Evolutionary conservation across 2,329 filamentous ascomycete genomes (phyloP).

Genomic region (Venturia effusa): DNA sequence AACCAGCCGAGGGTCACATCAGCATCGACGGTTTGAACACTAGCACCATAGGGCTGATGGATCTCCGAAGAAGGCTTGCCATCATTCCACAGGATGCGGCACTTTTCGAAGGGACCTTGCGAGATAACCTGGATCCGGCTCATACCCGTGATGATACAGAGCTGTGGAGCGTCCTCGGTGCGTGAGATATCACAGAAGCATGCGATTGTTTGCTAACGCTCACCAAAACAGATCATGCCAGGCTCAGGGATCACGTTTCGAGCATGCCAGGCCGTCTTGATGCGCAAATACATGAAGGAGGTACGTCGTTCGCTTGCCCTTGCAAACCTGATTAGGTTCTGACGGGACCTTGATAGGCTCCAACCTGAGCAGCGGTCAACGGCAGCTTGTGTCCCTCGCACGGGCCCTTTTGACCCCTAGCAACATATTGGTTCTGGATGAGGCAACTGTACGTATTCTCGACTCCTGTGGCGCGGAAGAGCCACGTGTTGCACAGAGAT

Average conservation of each 20-base stretch:
- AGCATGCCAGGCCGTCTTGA: constrained; percentile 85
- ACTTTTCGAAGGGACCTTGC: constrained; percentile 83
- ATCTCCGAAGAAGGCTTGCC: constrained; percentile 77
- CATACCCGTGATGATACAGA: constrained; percentile 96
- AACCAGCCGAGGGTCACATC: constrained; percentile 71
- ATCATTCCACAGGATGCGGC: constrained; percentile 98
- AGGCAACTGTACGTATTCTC: constrained; percentile 65
- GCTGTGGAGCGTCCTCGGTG: constrained; percentile 88
- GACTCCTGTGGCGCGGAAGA: background rate
- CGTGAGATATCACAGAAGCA: constrained; percentile 25
- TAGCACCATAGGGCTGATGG: constrained; percentile 77
- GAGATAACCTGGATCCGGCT: constrained; percentile 91
- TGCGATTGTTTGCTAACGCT: background rate
- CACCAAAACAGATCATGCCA: constrained; percentile 64
- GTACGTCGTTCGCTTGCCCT: constrained; percentile 40
- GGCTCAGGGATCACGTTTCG: constrained; percentile 80
- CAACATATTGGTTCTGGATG: constrained; percentile 93
- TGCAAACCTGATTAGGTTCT: background rate
- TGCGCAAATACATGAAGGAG: constrained; percentile 85
- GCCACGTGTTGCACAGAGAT: background rate
- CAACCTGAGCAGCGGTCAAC: constrained; percentile 89
- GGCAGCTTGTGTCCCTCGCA: constrained; percentile 86
- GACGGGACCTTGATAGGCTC: constrained; percentile 49
- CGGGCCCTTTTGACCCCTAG: constrained; percentile 89
- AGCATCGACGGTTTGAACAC: constrained; percentile 86